Base-by-base conservation (phyloP, 1,139 yeast species). In the Candida buenavistaensis region DNA sequence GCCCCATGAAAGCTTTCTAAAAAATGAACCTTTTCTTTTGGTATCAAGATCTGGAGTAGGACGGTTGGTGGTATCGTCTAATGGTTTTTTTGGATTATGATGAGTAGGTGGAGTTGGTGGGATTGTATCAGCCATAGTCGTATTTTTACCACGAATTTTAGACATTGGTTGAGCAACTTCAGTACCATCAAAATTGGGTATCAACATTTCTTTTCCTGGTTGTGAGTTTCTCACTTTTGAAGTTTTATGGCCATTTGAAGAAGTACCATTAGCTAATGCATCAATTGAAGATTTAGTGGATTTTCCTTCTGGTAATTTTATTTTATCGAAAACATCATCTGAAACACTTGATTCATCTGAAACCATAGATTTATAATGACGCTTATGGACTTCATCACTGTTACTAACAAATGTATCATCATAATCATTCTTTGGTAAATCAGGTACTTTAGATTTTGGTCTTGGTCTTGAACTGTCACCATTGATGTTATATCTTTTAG, bases 1-100 rank as follows among this genome's bases (percentile, higher is more conserved):
- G 13, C 79, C 78, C 70, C 77, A 72, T 9, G 88, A 80, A 40
- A 82, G 63, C 51, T 80, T 82, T 46, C 88, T 65, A 62, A 82
- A 80, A 44, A 82, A 76, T 0, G 80, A 68, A 42, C 64, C 56
- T 48, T 66, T 67, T 46, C 72, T 61, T 50, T 64, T 68, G 30
- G 36, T 28, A 22, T 29, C 27, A 12, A 14, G 22, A 26, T 30
- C 34, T 21, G 30, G 17, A 30, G 59, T 61, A 11, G 53, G 47
- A 10, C 40, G 35, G 38, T 61, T 62, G 22, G 68, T 62, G n/a
- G 61, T 46, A 41, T 64, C 69, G 29, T 51, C 59, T 39, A 63
- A 52, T 16, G 66, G 66, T 32, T 51, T 52, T 41, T 59, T 55
- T 19, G 36, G 29, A 12, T 30, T 36, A 16, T 30, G 26, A 20